Evolutionary conservation across 2,329 filamentous ascomycete genomes (phyloP).

Genomic region (Cladosporium sp.): DNA sequence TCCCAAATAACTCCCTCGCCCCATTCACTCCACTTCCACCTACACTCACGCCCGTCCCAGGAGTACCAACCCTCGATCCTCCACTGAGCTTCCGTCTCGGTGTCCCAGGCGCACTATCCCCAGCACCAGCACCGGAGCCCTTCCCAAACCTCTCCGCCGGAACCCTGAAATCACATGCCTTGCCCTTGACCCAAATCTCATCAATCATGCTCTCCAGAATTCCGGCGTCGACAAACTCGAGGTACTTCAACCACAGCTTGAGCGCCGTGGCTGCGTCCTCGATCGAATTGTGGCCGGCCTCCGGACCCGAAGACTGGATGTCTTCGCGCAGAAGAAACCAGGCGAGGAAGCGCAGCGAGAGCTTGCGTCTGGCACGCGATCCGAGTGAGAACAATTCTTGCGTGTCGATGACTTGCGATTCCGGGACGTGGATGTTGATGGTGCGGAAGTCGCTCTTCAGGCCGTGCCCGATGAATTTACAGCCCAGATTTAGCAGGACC

Average conservation of each 20-base stretch:
- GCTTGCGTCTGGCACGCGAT: constrained; percentile 70
- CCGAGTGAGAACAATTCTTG: constrained; percentile 87
- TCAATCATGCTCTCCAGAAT: constrained; percentile 80
- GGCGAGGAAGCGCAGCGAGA: constrained; percentile 87
- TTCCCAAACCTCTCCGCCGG: constrained; percentile 28
- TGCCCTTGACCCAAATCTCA: constrained; percentile 73
- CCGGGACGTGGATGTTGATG: constrained; percentile 95
- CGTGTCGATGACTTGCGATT: constrained; percentile 87
- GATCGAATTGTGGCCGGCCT: constrained; percentile 76
- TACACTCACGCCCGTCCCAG: not conserved
- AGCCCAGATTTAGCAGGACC: constrained; percentile 91
- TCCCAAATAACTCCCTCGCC: constrained; percentile 34
- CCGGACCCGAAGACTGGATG: constrained; percentile 75
- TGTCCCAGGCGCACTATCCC: constrained; percentile 36
- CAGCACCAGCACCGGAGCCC: constrained; percentile 22
- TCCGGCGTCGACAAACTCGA: constrained; percentile 84
- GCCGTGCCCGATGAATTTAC: constrained; percentile 90
- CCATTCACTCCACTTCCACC: constrained; percentile 2
- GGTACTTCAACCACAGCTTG: constrained; percentile 83
- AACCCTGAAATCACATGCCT: constrained; percentile 51
- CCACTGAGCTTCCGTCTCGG: constrained; percentile 27
- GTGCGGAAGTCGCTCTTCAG: constrained; percentile 95
- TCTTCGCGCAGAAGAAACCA: constrained; percentile 90
- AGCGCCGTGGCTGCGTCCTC: constrained; percentile 92
- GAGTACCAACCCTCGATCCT: constrained; percentile 8